Percentiles rank a stretch among this genome's conserved stretches.
These are phyloP conservation scores for Aquanectria penicillioides DNA, from an alignment of 2,329 filamentous ascomycete species.

Conservation along the genomic window DNA sequence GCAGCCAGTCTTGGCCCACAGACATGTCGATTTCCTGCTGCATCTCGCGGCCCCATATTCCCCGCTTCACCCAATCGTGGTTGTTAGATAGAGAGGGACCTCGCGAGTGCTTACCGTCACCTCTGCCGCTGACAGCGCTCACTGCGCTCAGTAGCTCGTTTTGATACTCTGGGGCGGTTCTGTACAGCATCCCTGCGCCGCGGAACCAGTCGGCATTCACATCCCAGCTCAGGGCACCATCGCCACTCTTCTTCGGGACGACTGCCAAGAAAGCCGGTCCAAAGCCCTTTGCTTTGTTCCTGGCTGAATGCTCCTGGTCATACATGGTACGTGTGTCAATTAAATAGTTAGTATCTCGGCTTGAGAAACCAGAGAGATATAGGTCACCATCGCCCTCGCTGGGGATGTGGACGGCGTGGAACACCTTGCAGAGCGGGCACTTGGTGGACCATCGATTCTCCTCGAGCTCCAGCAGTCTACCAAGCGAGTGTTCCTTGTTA, in stretches of 20 bases:
- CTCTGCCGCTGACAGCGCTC: slow-evolving; percentile 23
- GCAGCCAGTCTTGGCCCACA: slow-evolving; percentile 46
- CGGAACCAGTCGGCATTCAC: slow-evolving; percentile 47
- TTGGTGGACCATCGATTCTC: slow-evolving; percentile 47
- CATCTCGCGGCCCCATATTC: slow-evolving; percentile 48
- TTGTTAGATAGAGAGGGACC: slow-evolving; percentile 32
- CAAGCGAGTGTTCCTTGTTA: slow-evolving; percentile 44
- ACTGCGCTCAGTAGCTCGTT: slow-evolving; percentile 39
- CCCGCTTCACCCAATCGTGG: slow-evolving; percentile 42
- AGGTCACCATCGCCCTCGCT: slow-evolving; percentile 44
- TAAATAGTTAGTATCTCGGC: slow-evolving; percentile 47
- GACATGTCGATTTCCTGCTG: slow-evolving; percentile 43
- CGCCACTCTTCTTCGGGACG: slow-evolving; percentile 45
- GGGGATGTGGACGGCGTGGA: slow-evolving; percentile 46
- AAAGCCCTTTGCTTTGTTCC: slow-evolving; percentile 40
- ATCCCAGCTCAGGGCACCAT: slow-evolving; percentile 43
- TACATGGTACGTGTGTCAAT: slow-evolving; percentile 45
- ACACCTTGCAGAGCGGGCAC: slow-evolving; percentile 49
- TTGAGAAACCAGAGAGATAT: slow-evolving; percentile 47
- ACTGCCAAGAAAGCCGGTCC: slow-evolving; percentile 46
- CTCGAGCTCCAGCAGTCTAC: slow-evolving; percentile 41
- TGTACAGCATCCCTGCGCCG: slow-evolving; percentile 46
- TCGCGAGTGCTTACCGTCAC: slow-evolving; percentile 32
- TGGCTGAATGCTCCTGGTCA: slow-evolving; percentile 44
- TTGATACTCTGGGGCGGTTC: slow-evolving; percentile 41